A percentile compares a stretch with the other conserved stretches of the same genome.
These are phyloP conservation scores for Suhomyces faveliae DNA, from an alignment of 805 yeast genomes.

Conservation along the genomic window DNA sequence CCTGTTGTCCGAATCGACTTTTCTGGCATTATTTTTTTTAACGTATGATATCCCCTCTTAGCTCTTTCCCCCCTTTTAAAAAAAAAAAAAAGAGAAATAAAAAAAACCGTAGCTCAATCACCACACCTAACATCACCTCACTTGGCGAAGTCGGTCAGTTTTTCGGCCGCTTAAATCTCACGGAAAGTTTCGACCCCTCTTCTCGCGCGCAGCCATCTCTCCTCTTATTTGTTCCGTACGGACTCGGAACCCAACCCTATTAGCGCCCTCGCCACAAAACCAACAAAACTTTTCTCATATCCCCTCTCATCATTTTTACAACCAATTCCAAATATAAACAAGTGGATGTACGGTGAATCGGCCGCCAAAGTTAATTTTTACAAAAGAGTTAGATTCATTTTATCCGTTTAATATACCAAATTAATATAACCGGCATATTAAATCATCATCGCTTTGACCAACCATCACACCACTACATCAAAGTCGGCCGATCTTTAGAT, in stretches of 20 bases:
- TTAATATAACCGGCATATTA: not conserved
- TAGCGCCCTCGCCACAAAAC: conserved; percentile 6
- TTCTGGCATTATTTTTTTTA: not conserved
- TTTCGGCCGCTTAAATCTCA: not conserved
- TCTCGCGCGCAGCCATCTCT: not conserved
- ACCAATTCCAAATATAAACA: conserved; percentile 7
- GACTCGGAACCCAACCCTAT: not conserved
- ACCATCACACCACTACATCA: not conserved
- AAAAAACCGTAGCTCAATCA: conserved; percentile 1
- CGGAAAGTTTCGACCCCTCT: not conserved
- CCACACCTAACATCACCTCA: not conserved
- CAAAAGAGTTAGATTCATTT: not conserved
- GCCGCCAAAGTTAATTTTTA: not conserved
- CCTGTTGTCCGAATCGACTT: not conserved
- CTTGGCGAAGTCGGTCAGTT: not conserved
- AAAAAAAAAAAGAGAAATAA: conserved; percentile 4
- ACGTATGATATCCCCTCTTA: not conserved
- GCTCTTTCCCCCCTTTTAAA: not conserved
- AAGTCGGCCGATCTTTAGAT: not conserved
- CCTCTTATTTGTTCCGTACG: not conserved
- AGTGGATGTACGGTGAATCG: not conserved
- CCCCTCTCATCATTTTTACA: conserved; percentile 8
- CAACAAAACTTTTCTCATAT: conserved; percentile 8
- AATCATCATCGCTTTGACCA: not conserved
- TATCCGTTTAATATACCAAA: not conserved